Evolutionary conservation across 2,329 filamentous ascomycete species (phyloP).

Genomic region (Stachybotrys elegans): DNA sequence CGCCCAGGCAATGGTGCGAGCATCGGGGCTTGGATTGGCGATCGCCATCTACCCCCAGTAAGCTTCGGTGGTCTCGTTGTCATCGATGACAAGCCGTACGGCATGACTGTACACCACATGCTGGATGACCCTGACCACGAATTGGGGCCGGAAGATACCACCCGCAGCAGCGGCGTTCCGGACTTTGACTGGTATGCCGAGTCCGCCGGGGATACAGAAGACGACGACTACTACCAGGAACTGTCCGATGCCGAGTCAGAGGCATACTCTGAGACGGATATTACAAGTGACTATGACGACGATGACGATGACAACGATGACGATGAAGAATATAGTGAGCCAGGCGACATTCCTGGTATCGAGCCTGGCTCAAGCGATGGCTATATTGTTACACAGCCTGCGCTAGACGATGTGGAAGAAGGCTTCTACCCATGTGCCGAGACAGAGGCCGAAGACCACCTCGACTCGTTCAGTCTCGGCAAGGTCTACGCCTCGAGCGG

Average conservation of each 20-base stretch:
- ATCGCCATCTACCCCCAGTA: conserved; percentile 82
- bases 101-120: conserved; percentile 97
- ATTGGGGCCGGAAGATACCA: conserved; percentile 20
- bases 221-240: conserved; percentile 54
- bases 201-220: conserved; percentile 36
- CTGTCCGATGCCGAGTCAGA: conserved; percentile 60
- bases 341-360: conserved; percentile 74
- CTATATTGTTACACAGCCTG: conserved; percentile 84
- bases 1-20: conserved; percentile 81
- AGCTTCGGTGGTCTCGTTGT: conserved; percentile 85
- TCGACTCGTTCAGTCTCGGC: conserved; percentile 75
- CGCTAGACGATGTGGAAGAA: conserved; percentile 78
- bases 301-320: conserved; percentile 49
- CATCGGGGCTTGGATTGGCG: conserved; percentile 83
- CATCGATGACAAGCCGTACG: conserved; percentile 78
- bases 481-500: conserved; percentile 87
- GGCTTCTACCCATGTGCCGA: conserved; percentile 75
- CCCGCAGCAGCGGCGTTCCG: conserved; percentile 34
- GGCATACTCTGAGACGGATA: conserved; percentile 40
- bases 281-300: conserved; percentile 48
- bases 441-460: conserved; percentile 72
- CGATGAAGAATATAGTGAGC: conserved; percentile 51
- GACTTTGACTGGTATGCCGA: conserved; percentile 38
- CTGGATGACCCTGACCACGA: conserved; percentile 64
- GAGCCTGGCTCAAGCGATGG: conserved; percentile 69